phyloP scores from a whole-genome alignment of 2,329 filamentous ascomycete genomes.

The Leptographium galeiforme region DNA sequence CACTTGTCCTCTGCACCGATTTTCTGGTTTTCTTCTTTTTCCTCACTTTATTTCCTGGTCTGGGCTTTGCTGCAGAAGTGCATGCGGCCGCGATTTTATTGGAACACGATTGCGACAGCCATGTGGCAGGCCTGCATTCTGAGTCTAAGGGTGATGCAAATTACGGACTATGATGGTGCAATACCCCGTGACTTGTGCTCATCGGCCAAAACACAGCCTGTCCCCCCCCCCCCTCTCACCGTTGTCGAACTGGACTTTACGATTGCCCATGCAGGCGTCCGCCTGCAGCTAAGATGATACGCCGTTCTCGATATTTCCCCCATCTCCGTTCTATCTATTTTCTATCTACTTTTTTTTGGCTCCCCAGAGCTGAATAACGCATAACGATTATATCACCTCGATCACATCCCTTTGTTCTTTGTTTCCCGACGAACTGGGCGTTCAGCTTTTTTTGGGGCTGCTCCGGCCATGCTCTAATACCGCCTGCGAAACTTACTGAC shows the following conservation, averaged over 20 bases:
- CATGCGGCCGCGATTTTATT: slow-evolving; percentile 15
- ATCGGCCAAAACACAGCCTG: slow-evolving; percentile 1
- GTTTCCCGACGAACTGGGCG: slow-evolving; percentile 5
- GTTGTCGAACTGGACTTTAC: neutral
- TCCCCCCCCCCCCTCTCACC: neutral
- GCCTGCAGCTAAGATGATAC: neutral
- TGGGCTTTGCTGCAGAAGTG: neutral
- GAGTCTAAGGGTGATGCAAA: slow-evolving; percentile 26
- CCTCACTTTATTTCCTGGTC: neutral
- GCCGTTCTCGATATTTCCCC: neutral
- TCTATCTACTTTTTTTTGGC: neutral
- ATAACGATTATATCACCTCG: no score
- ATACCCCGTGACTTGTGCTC: slow-evolving; percentile 41
- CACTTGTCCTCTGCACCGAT: no score
- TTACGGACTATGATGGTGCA: slow-evolving; percentile 38
- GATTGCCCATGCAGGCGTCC: neutral
- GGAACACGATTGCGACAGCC: slow-evolving; percentile 14
- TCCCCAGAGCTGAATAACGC: neutral
- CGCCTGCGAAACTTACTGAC: slow-evolving; percentile 21
- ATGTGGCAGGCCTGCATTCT: slow-evolving; percentile 11
- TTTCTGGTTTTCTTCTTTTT: neutral
- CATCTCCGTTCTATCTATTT: neutral
- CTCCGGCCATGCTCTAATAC: slow-evolving; percentile 5
- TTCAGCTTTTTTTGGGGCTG: slow-evolving; percentile 9
- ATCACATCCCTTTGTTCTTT: neutral